Base-by-base conservation (phyloP, 805 yeast genomes). In the Naumovozyma dairenensis region DNA sequence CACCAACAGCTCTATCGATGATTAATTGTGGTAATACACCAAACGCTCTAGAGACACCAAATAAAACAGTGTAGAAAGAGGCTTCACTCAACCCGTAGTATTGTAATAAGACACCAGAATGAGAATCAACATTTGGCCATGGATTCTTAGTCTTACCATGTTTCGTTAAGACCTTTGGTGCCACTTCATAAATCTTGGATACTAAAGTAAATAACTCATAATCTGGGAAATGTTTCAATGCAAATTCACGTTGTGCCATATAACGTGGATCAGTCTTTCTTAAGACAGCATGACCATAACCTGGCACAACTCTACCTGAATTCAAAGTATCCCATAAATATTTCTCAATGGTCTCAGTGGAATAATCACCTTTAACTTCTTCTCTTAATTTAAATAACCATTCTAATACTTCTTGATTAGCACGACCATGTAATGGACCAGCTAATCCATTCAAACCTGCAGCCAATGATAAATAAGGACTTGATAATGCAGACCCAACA, bases 71-170 rank as follows among this genome's bases (percentile, higher is more conserved):
- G 73, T 81, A 81, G 77, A 78, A 82, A 28, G 82, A 72, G 51
- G 75, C 76, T 69, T 81, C 85, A 36, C 80, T 78, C 56, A 81
- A 66, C 50, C 93, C 93, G 67, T 81, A 81, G 72, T 82, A 77
- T 65, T 81, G 87, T 62, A 81, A 70, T 49, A 82, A 64, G 43
- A 80, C 85, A 66, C 93, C 93, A 32, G 89, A 80, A 66, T 79
- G 85, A 35, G 92, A 79, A 65, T 81, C 93, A 46, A 81, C 93
- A 59, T 81, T 81, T 64, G 93, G 92, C 86, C 86, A 81, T 65
- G 92, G 92, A 74, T 81, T 81, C 74, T 81, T 80, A 57, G 89
- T 81, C 74, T 82, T 82, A 62, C 89, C 92, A 62, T 81, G 89
- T 65, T 78, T 69, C 49, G 81, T 76, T 49, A 81, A 71, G 33